These are phyloP conservation scores for Seiridium cupressi DNA, from an alignment of 2,329 filamentous ascomycete genomes.

Conservation along the genomic window DNA sequence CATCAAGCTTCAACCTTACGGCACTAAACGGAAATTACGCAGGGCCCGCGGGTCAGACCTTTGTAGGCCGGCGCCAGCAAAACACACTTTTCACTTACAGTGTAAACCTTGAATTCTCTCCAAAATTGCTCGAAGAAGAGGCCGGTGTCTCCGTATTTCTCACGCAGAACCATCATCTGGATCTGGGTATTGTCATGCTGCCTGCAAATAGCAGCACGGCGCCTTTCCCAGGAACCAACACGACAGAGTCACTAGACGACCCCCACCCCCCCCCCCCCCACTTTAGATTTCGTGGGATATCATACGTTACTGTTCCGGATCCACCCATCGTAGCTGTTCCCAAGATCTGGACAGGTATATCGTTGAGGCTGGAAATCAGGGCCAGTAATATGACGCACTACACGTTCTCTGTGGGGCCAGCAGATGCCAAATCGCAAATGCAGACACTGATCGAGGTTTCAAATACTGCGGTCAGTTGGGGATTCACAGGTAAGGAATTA, in stretches of 20 bases:
- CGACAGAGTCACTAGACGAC: conserved; percentile 8
- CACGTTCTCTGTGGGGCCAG: conserved; percentile 34
- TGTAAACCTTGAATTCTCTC: conserved; percentile 42
- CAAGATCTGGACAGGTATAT: conserved; percentile 29
- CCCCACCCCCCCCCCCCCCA: too few species aligned
- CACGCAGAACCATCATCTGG: conserved; percentile 51
- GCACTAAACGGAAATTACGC: conserved; percentile 47
- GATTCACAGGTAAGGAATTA: conserved; percentile 33
- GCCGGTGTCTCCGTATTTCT: conserved; percentile 52
- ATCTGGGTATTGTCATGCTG: conserved; percentile 40
- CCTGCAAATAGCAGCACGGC: conserved; percentile 24
- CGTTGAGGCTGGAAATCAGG: conserved; percentile 39
- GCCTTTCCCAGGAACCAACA: conserved; percentile 15
- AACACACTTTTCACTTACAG: conserved; percentile 52
- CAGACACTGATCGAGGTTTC: conserved; percentile 28
- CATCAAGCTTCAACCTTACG: conserved; percentile 52
- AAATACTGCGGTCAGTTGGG: conserved; percentile 37
- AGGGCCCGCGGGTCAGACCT: conserved; percentile 46
- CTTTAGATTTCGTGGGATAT: conserved; percentile 43
- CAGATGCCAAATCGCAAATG: conserved; percentile 26
- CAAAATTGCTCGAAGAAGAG: conserved; percentile 40
- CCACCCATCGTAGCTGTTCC: conserved; percentile 37
- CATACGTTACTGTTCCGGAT: conserved; percentile 35
- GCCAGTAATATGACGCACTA: conserved; percentile 46
- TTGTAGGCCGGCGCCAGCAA: conserved; percentile 53